These are phyloP conservation scores for Crithidia mellificae DNA, from an alignment of 208 protist genomes.

Conservation along the genomic window DNA sequence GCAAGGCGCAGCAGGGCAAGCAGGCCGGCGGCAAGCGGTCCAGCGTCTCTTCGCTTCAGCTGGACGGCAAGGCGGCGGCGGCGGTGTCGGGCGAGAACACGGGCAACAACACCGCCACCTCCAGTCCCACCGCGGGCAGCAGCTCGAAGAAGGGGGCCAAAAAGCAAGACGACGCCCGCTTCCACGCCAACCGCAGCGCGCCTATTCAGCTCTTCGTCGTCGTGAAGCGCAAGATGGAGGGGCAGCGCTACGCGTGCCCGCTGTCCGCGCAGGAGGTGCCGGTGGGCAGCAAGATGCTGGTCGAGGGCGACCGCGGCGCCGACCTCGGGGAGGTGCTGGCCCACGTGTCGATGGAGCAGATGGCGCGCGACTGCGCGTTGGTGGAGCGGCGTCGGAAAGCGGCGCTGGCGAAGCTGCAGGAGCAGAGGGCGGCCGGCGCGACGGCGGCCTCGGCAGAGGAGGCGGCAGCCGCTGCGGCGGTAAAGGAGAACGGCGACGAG, in stretches of 20 bases:
- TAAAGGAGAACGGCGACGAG: not conserved
- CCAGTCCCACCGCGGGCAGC: not conserved
- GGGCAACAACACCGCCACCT: not conserved
- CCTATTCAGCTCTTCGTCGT: conserved; percentile 48
- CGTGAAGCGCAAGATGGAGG: conserved; percentile 63
- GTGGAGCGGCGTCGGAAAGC: conserved; percentile 33
- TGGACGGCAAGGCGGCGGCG: not conserved
- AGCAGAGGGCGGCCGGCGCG: conserved; percentile 4
- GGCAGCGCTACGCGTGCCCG: conserved; percentile 49
- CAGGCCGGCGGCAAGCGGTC: not conserved
- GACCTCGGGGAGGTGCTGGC: conserved; percentile 53
- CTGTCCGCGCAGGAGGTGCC: conserved; percentile 20
- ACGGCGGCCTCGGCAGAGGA: conserved; percentile 7
- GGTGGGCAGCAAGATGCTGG: conserved; percentile 50
- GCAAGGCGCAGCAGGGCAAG: conserved; percentile 4
- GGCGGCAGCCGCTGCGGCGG: not conserved
- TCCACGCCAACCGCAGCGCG: conserved; percentile 35
- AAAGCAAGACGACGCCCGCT: conserved; percentile 16
- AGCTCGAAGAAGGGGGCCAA: not conserved
- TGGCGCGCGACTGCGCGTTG: conserved; percentile 41
- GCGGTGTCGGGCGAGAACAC: not conserved
- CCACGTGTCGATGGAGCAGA: conserved; percentile 38
- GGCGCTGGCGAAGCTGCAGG: conserved; percentile 19
- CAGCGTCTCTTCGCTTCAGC: not conserved
- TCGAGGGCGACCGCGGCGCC: conserved; percentile 71